Base-by-base conservation (phyloP, 768 basidiomycete species). In the Boletellus emodensis region DNA sequence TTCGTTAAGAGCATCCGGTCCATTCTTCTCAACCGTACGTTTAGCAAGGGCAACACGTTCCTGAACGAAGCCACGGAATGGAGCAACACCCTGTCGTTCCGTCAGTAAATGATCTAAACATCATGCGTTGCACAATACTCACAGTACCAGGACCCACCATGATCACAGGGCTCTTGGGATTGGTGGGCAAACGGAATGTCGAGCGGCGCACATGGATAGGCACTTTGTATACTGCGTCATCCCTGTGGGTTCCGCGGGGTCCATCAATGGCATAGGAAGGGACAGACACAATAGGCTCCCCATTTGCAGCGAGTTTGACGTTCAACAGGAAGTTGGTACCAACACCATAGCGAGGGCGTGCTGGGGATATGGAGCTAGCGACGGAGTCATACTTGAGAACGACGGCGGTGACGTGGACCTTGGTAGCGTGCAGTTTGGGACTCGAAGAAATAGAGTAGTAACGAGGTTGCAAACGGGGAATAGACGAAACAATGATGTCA, bases 131-230 rank as follows among this genome's bases (percentile, higher is more conserved):
- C 1, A 20, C 17, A 40, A 35, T 36, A 81, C 90, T 73, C 66
- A 95, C 94, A 50, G 94, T 99, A 46, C 96, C 96, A 54, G 96
- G 96, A 37, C 96, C 96, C 66, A 99, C 83, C 96, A 99, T 98
- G 71, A 99, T 91, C 44, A 99, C 87, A 2, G 96, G 96, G 52
- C 90, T 95, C 78, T 96, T 97, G 33, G 96, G 96, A 67, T 93
- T 94, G 15, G 96, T 98, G 9, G 96, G 96, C 44, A 99, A 74
- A 44, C 96, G 79, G 84, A 99, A 99, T 3, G 95, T 98, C 14
- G 93, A 95, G 42, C 96, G 82, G 48, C 96, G 81, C 52, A 99
- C 92, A 62, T 99, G 96, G 46, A 98, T 78, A 9, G 96, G 96
- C 0, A 89, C 83, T 69, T 90, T 90, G 75, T 84, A 94, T 26